phyloP scores from a whole-genome alignment of 2,329 filamentous ascomycete species.

The Beauveria bassiana region DNA sequence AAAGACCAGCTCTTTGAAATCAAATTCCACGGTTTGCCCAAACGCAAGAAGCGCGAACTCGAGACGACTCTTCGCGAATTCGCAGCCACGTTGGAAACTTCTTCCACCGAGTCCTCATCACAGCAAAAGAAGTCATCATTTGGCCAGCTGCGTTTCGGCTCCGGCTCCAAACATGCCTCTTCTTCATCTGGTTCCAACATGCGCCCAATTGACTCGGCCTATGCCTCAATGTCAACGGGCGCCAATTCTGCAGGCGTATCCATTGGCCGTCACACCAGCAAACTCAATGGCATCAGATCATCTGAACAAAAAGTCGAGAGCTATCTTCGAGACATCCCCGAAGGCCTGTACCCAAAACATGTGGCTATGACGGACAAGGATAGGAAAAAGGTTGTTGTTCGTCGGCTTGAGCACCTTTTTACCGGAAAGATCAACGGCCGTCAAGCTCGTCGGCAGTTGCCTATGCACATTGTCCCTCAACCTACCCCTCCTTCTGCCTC shows the following conservation, averaged over 20 bases:
- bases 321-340: constrained; percentile 66
- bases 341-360: constrained; percentile 56
- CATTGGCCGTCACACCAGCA: constrained; percentile 25
- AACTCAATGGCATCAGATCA: constrained; percentile 27
- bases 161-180: constrained; percentile 44
- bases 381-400: constrained; percentile 70
- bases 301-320: constrained; percentile 56
- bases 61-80: constrained; percentile 68
- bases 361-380: constrained; percentile 61
- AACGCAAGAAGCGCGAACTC: constrained; percentile 66
- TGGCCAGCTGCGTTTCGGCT: constrained; percentile 34
- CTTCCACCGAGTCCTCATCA: constrained; percentile 34
- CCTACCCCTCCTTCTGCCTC: background rate
- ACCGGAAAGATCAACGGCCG: constrained; percentile 56
- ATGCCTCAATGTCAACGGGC: constrained; percentile 58
- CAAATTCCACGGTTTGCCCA: constrained; percentile 65
- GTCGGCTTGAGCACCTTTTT: constrained; percentile 71
- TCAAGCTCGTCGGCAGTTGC: constrained; percentile 24
- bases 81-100: constrained; percentile 52
- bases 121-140: constrained; percentile 33
- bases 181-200: constrained; percentile 46
- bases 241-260: constrained; percentile 36
- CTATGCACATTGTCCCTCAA: constrained; percentile 12
- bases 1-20: constrained; percentile 79
- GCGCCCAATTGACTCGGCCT: constrained; percentile 52